Evolutionary conservation across 2,329 filamentous ascomycete genomes (phyloP).

Genomic region (Domatiomyces globalis): DNA sequence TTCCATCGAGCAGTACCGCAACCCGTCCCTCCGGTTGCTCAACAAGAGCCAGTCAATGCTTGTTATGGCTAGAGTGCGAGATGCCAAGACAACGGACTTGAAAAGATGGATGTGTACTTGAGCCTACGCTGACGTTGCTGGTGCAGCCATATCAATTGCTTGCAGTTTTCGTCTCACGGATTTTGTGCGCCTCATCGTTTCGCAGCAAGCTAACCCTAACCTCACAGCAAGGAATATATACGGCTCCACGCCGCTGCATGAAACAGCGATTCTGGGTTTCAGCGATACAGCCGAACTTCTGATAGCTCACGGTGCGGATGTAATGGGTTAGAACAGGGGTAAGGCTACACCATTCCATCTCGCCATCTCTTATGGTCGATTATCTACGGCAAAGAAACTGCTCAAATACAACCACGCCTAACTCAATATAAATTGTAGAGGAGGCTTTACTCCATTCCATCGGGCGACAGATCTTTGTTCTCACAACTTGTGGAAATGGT

Average conservation of each 20-base stretch:
- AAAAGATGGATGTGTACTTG: conserved; percentile 9
- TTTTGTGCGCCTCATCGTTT: conserved; percentile 10
- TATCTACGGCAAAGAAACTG: conserved; percentile 10
- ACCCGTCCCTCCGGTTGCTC: conserved; percentile 9
- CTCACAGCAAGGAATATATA: conserved; percentile 20
- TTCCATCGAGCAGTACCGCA: conserved; percentile 3
- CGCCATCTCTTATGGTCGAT: conserved; percentile 11
- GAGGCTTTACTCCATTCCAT: conserved; percentile 18
- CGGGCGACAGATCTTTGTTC: conserved; percentile 18
- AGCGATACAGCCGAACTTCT: conserved; percentile 10
- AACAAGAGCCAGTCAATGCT: conserved; percentile 7
- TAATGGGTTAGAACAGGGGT: conserved; percentile 9
- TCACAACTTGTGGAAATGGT: conserved; percentile 16
- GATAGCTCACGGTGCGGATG: conserved; percentile 10
- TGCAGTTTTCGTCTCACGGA: conserved; percentile 13
- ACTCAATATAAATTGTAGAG: conserved; percentile 9
- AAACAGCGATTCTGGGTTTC: conserved; percentile 12
- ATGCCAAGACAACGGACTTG: conserved; percentile 5
- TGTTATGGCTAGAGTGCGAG: conserved; percentile 10
- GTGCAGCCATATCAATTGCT: conserved; percentile 13
- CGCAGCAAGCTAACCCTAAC: background rate
- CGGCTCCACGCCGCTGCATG: conserved; percentile 15
- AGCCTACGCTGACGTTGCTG: conserved; percentile 10
- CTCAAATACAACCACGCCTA: conserved; percentile 11
- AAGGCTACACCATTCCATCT: conserved; percentile 14